Evolutionary conservation across 2,329 filamentous ascomycete species (phyloP).

Genomic region (Diaporthe citri): DNA sequence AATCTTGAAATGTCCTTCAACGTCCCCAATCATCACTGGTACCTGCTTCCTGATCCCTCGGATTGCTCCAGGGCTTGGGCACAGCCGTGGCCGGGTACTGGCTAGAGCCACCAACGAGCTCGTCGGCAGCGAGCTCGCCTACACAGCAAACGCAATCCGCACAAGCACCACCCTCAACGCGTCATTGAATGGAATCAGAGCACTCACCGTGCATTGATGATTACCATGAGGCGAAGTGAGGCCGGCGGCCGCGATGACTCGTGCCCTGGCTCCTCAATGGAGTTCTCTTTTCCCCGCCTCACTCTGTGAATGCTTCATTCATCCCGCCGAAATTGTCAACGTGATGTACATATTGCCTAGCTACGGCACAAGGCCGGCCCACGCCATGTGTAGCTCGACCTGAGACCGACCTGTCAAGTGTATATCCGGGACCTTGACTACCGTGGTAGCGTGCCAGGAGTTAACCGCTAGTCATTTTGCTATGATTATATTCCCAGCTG

Average conservation of each 20-base stretch:
- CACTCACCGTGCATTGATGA: not conserved
- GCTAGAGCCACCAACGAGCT: too few species aligned
- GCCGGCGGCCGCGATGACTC: not conserved
- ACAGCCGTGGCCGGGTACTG: too few species aligned
- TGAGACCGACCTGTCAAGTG: not conserved
- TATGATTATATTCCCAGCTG: not conserved
- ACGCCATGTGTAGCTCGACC: not conserved
- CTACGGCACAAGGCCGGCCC: not conserved
- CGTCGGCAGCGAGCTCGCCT: not conserved
- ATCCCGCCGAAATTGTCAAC: not conserved
- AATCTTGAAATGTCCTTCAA: not conserved
- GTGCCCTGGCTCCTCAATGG: not conserved
- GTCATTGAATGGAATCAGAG: not conserved
- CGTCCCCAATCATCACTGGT: not conserved
- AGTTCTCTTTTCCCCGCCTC: not conserved
- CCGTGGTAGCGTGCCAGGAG: not conserved
- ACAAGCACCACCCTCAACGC: not conserved
- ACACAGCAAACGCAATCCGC: not conserved
- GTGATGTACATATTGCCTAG: not conserved
- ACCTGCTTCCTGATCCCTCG: too few species aligned
- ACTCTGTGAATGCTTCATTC: not conserved
- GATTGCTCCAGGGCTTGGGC: too few species aligned
- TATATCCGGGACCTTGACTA: not conserved
- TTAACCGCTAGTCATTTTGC: not conserved
- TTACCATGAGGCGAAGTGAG: not conserved